A percentile compares a stretch with the other conserved stretches of the same genome.
These are phyloP conservation scores for Rhodosporidiobolus sp. DNA, from an alignment of 768 basidiomycete species.

Conservation along the genomic window DNA sequence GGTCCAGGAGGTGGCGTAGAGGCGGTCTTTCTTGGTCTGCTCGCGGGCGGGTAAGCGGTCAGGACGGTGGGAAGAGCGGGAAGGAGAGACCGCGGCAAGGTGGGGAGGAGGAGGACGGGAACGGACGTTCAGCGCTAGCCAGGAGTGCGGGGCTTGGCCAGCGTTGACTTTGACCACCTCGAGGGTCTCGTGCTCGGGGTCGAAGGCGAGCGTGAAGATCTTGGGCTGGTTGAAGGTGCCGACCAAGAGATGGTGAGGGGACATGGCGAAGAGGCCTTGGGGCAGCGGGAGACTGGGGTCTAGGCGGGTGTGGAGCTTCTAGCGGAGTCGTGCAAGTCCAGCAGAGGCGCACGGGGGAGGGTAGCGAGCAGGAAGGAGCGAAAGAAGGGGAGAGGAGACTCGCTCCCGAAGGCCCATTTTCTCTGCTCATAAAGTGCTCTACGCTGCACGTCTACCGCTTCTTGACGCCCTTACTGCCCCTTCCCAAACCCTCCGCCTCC, in stretches of 20 bases:
- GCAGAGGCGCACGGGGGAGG: background rate
- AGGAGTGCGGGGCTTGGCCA: constrained; percentile 38
- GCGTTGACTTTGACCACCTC: constrained; percentile 16
- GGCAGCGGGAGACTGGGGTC: too few relatives aligned
- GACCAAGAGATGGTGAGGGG: constrained; percentile 37
- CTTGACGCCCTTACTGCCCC: background rate
- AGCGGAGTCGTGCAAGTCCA: too few relatives aligned
- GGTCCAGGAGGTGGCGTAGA: constrained; percentile 45
- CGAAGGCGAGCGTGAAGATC: constrained; percentile 38
- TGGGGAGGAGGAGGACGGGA: background rate
- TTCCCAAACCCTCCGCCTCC: background rate
- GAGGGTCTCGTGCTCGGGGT: background rate
- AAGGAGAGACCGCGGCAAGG: background rate
- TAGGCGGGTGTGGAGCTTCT: too few relatives aligned
- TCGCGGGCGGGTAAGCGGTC: background rate
- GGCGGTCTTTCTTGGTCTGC: constrained; percentile 19
- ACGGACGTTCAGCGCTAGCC: constrained; percentile 39
- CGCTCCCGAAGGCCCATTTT: too few relatives aligned
- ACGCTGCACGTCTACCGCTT: background rate
- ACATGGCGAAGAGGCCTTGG: background rate
- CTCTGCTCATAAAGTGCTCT: background rate
- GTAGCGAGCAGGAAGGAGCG: background rate
- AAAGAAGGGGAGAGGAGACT: background rate
- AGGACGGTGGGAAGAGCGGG: background rate
- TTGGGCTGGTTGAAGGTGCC: constrained; percentile 40